Conservation (phyloP, 768 basidiomycete genomes). For the Russula griseocarnosa region DNA sequence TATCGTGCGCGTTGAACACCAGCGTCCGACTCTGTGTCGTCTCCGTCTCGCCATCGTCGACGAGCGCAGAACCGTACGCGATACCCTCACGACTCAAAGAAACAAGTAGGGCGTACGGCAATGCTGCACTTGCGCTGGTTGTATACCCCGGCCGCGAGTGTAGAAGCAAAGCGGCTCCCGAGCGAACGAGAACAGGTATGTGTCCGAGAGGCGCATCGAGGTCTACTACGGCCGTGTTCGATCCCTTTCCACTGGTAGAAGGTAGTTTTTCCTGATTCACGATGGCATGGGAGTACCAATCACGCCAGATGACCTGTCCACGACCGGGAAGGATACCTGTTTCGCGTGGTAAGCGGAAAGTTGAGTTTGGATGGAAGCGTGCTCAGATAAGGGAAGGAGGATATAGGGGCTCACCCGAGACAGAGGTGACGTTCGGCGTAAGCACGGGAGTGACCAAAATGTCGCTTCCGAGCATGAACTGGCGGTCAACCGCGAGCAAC, state of each 20-base stretch:
- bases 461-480: slow-evolving; percentile 68
- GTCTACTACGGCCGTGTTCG: slow-evolving; percentile 36
- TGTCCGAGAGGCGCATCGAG: slow-evolving; percentile 67
- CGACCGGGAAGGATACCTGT: slow-evolving; percentile 63
- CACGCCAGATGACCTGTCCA: slow-evolving; percentile 58
- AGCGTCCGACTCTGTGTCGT: slow-evolving; percentile 47
- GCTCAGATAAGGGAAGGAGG: neutral
- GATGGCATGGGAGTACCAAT: slow-evolving; percentile 66
- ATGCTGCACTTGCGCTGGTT: slow-evolving; percentile 57
- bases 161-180: slow-evolving; percentile 59
- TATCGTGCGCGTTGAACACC: slow-evolving; percentile 40
- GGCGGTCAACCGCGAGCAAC: slow-evolving; percentile 55
- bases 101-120: slow-evolving; percentile 60
- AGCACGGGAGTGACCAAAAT: slow-evolving; percentile 77
- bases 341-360: neutral
- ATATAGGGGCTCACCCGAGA: slow-evolving; percentile 47
- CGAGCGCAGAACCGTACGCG: slow-evolving; percentile 57
- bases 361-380: neutral
- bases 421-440: slow-evolving; percentile 60
- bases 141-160: slow-evolving; percentile 65
- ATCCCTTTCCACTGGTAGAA: slow-evolving; percentile 34
- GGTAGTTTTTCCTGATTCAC: slow-evolving; percentile 36
- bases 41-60: slow-evolving; percentile 62
- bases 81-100: slow-evolving; percentile 45
- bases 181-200: slow-evolving; percentile 74